phyloP scores from a whole-genome alignment of 1,139 yeast species.

The Magnusiomyces suaveolens region DNA sequence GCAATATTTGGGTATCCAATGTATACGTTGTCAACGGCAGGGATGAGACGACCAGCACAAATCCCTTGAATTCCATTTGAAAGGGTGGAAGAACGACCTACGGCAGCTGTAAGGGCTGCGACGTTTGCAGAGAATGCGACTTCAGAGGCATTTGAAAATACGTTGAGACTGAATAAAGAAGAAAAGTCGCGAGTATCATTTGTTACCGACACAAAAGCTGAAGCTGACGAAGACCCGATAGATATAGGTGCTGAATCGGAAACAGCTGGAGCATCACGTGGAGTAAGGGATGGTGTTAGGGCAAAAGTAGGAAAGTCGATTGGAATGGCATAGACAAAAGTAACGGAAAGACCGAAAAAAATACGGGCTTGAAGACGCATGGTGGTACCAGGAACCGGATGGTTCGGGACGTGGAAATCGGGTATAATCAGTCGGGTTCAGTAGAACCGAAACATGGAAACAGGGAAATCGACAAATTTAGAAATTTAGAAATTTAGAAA shows the following conservation, averaged over 20 bases:
- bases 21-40: conserved; percentile 13
- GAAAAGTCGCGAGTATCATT: conserved; percentile 16
- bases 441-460: too few relatives aligned
- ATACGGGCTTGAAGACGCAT: too few relatives aligned
- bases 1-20: conserved; percentile 23
- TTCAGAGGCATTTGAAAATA: conserved; percentile 13
- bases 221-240: conserved; percentile 8
- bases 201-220: conserved; percentile 18
- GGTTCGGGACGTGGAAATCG: too few relatives aligned
- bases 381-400: too few relatives aligned
- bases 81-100: conserved; percentile 19
- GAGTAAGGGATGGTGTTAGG: too few relatives aligned
- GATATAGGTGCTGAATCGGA: conserved; percentile 6
- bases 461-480: too few relatives aligned
- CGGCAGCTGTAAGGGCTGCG: conserved; percentile 21
- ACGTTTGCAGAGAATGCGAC: conserved; percentile 19
- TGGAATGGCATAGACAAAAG: too few relatives aligned
- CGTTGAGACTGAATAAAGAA: conserved; percentile 16
- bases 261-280: not conserved
- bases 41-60: conserved; percentile 22
- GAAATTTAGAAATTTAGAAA: too few relatives aligned
- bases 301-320: too few relatives aligned
- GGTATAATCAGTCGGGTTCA: too few relatives aligned
- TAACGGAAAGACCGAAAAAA: too few relatives aligned
- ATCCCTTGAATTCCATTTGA: conserved; percentile 19